Conservation (phyloP, 2,329 filamentous ascomycete genomes). For the Claviceps sp. region DNA sequence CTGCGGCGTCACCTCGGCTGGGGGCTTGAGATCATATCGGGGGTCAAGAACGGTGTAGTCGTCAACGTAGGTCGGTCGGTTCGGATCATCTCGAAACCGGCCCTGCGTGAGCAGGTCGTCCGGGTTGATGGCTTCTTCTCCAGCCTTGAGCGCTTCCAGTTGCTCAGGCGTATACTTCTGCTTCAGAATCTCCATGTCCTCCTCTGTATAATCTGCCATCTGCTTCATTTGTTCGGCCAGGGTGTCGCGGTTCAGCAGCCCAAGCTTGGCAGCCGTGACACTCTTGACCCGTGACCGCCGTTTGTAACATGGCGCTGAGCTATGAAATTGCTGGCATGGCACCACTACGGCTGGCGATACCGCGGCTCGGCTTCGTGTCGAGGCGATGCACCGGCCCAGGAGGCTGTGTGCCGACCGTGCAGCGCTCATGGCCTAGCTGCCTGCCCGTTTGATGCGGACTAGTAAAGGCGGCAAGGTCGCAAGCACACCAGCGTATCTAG, state of each 20-base stretch:
- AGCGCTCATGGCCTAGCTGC: slow-evolving; percentile 38
- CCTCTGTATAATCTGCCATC: slow-evolving; percentile 51
- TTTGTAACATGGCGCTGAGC: slow-evolving; percentile 31
- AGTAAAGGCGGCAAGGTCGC: not conserved
- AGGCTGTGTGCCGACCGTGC: slow-evolving; percentile 41
- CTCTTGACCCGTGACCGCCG: slow-evolving; percentile 39
- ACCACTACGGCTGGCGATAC: slow-evolving; percentile 12
- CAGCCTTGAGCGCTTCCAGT: slow-evolving; percentile 66
- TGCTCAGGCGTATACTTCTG: slow-evolving; percentile 69
- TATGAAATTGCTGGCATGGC: slow-evolving; percentile 36
- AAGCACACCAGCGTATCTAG: not conserved
- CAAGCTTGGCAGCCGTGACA: slow-evolving; percentile 38
- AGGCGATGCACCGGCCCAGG: slow-evolving; percentile 35
- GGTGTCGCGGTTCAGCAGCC: slow-evolving; percentile 30
- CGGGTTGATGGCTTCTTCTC: slow-evolving; percentile 61
- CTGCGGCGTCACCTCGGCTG: slow-evolving; percentile 32
- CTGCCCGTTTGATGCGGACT: not conserved
- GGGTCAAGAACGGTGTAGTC: slow-evolving; percentile 69
- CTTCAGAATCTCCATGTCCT: slow-evolving; percentile 48
- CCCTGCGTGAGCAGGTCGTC: slow-evolving; percentile 64
- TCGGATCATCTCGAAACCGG: slow-evolving; percentile 56
- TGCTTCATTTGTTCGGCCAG: slow-evolving; percentile 29
- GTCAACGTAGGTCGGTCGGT: slow-evolving; percentile 64
- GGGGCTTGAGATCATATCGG: slow-evolving; percentile 57
- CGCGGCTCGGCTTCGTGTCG: slow-evolving; percentile 13